Percentiles rank a stretch among this genome's conserved stretches.
Evolutionary conservation across 1,284 basidiomycete species (phyloP).

Genomic region (Melampsora larici-populina): DNA sequence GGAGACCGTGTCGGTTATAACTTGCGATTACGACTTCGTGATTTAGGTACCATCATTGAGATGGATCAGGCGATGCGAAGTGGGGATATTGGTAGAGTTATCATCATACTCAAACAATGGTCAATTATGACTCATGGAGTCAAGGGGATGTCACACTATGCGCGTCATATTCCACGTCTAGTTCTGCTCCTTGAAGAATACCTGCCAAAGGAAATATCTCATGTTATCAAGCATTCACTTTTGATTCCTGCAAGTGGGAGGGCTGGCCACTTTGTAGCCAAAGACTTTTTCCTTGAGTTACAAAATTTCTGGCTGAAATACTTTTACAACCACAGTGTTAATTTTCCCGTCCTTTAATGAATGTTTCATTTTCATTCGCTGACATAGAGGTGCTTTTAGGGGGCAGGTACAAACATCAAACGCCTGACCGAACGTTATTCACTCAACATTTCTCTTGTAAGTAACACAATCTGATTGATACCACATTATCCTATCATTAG

Average conservation of each 20-base stretch:
- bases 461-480: no score
- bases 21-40: background rate
- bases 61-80: background rate
- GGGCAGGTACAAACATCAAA: no score
- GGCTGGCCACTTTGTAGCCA: background rate
- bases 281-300: constrained; percentile 11
- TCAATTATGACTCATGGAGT: constrained; percentile 13
- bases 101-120: no score
- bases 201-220: background rate
- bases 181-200: background rate
- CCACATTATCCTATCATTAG: no score
- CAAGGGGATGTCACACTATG: constrained; percentile 5
- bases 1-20: background rate
- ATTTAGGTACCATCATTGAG: background rate
- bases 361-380: no score
- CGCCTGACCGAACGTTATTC: no score
- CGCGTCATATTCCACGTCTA: no score
- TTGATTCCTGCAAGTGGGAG: background rate
- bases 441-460: no score
- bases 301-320: constrained; percentile 18
- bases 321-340: background rate
- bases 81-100: no score
- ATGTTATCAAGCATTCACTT: background rate
- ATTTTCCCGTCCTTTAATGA: no score
- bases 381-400: no score